phyloP scores from a whole-genome alignment of 2,329 filamentous ascomycete species.

The Zasmidium citrigriseum region DNA sequence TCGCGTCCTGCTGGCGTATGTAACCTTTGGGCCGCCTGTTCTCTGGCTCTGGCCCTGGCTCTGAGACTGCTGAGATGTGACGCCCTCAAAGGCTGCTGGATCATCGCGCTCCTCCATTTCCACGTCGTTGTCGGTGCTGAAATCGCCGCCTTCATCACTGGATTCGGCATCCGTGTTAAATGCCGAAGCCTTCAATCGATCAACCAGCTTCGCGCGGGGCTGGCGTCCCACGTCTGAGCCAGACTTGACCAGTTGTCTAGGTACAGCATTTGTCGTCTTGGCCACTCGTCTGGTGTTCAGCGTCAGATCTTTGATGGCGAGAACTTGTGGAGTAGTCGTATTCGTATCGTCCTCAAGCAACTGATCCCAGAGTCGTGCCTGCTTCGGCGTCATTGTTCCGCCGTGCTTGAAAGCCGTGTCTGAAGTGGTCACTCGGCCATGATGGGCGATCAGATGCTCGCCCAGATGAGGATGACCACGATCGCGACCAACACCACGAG shows the following conservation, averaged over 20 bases:
- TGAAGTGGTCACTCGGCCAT: constrained; percentile 12
- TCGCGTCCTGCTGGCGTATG: constrained; percentile 58
- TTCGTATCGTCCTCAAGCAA: constrained; percentile 25
- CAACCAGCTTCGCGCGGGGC: constrained; percentile 32
- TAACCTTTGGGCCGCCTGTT: constrained; percentile 47
- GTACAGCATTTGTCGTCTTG: background rate
- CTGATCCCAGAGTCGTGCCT: constrained; percentile 33
- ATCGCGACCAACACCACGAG: no score
- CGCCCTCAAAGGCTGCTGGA: background rate
- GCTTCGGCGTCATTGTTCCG: constrained; percentile 32
- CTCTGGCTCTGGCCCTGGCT: constrained; percentile 18
- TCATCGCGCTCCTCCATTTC: constrained; percentile 17
- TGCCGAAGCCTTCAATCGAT: constrained; percentile 35
- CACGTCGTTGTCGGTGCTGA: constrained; percentile 15
- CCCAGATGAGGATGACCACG: no score
- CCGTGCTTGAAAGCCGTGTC: constrained; percentile 14
- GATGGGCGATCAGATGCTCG: no score
- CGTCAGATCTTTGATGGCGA: constrained; percentile 26
- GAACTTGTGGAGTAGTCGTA: constrained; percentile 25
- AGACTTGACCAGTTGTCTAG: constrained; percentile 21
- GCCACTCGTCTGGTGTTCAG: constrained; percentile 16
- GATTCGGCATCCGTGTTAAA: constrained; percentile 25
- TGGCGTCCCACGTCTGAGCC: constrained; percentile 27
- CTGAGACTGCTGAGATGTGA: background rate
- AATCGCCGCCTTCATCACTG: constrained; percentile 19